Percentiles rank a stretch among this genome's conserved stretches.
phyloP scores from a whole-genome alignment of 2,329 filamentous ascomycete genomes.

The Penicillium psychrosexuale region DNA sequence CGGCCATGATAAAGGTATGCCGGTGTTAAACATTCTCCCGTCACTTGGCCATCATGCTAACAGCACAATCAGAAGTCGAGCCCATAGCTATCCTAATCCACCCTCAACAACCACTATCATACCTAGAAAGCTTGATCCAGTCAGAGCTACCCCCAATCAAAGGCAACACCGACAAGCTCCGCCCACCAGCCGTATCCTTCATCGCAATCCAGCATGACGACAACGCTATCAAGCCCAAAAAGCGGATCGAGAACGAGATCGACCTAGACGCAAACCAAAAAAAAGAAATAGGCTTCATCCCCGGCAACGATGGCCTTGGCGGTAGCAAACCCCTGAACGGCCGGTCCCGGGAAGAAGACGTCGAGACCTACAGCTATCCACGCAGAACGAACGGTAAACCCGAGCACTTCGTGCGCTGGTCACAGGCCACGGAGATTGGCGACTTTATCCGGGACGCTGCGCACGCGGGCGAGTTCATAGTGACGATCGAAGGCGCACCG shows the following conservation, averaged over 20 bases:
- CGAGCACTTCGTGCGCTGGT: slow-evolving; percentile 78
- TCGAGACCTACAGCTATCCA: slow-evolving; percentile 68
- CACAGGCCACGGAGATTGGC: slow-evolving; percentile 80
- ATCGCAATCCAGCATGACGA: slow-evolving; percentile 72
- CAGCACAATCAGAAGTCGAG: slow-evolving; percentile 57
- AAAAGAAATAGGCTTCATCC: slow-evolving; percentile 2
- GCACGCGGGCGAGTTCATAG: slow-evolving; percentile 75
- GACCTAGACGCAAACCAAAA: slow-evolving; percentile 42
- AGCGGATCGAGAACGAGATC: slow-evolving; percentile 33
- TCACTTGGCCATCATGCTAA: slow-evolving; percentile 3
- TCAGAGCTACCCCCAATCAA: slow-evolving; percentile 73
- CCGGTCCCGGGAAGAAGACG: slow-evolving; percentile 55
- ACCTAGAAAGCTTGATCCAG: slow-evolving; percentile 84
- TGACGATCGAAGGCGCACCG: slow-evolving; percentile 71
- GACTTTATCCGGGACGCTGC: slow-evolving; percentile 92
- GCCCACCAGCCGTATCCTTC: slow-evolving; percentile 72
- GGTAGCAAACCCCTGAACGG: slow-evolving; percentile 1
- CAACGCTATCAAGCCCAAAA: slow-evolving; percentile 49
- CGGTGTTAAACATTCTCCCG: not conserved
- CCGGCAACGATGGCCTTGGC: slow-evolving; percentile 6
- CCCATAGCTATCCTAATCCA: slow-evolving; percentile 82
- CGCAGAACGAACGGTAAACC: slow-evolving; percentile 45
- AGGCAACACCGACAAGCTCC: slow-evolving; percentile 60
- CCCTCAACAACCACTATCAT: slow-evolving; percentile 85
- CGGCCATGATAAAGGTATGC: slow-evolving; percentile 54